Percentiles rank a stretch among this genome's conserved stretches.
Evolutionary conservation across 192 early-diverging fungal species (phyloP).

Genomic region (Thoreauomyces humboldtii): DNA sequence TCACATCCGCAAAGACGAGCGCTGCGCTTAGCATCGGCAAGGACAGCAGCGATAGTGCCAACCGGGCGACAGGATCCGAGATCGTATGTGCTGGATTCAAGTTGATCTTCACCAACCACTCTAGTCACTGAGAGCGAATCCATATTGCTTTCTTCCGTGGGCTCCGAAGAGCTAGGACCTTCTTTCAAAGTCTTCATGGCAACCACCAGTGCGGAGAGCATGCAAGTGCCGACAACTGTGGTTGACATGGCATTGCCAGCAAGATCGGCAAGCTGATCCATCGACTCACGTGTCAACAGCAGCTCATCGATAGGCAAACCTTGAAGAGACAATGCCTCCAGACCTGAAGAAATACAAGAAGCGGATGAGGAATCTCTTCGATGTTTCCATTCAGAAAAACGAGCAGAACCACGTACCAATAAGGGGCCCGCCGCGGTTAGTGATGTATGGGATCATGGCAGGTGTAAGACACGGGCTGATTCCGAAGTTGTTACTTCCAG

Average conservation of each 20-base stretch:
- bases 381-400: neutral
- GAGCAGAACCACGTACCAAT: constrained; percentile 22
- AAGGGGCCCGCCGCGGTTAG: constrained; percentile 44
- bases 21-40: constrained; percentile 20
- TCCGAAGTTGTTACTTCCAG: constrained; percentile 15
- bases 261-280: constrained; percentile 43
- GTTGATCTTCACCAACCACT: constrained; percentile 22
- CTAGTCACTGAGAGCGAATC: neutral
- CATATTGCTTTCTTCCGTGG: neutral
- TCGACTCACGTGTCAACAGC: constrained; percentile 41
- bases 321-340: constrained; percentile 43
- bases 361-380: neutral
- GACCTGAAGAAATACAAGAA: neutral
- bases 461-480: constrained; percentile 46
- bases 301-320: constrained; percentile 43
- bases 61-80: constrained; percentile 4
- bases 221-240: constrained; percentile 44
- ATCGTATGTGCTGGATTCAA: constrained; percentile 17
- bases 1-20: constrained; percentile 42
- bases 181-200: constrained; percentile 1
- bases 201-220: constrained; percentile 38
- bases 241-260: constrained; percentile 52
- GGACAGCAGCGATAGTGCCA: constrained; percentile 8
- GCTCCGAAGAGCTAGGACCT: neutral
- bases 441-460: constrained; percentile 44